A percentile compares a stretch with the other conserved stretches of the same genome.
phyloP scores from a whole-genome alignment of 495 filamentous ascomycete genomes.

The Penicillium canescens region DNA sequence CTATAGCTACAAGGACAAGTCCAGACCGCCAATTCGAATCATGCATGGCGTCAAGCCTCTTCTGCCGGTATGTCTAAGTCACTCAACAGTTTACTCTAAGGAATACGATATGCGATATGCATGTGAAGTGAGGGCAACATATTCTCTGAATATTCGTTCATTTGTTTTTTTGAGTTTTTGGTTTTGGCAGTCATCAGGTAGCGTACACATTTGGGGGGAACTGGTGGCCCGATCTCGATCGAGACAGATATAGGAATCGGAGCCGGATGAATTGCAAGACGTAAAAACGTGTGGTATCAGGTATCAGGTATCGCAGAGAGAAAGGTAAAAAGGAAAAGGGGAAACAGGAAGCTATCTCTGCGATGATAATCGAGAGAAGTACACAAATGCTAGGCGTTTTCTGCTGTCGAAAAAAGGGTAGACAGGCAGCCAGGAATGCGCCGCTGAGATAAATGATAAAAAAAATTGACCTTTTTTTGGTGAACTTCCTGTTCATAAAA shows the following conservation, averaged over 20 bases:
- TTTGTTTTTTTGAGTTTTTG: constrained; percentile 13
- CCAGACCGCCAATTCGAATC: constrained; percentile 27
- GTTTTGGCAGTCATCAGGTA: constrained; percentile 17
- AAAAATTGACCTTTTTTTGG: constrained; percentile 15
- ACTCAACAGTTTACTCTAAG: constrained; percentile 1
- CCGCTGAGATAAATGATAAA: constrained; percentile 11
- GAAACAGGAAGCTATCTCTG: constrained; percentile 15
- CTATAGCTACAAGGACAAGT: neutral
- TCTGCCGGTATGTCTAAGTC: constrained; percentile 1
- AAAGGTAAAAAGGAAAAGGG: constrained; percentile 16
- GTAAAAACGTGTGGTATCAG: constrained; percentile 35
- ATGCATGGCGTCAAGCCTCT: constrained; percentile 20
- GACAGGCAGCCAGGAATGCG: constrained; percentile 8
- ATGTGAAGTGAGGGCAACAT: neutral
- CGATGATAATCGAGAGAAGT: constrained; percentile 11
- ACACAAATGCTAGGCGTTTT: constrained; percentile 17
- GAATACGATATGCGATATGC: constrained; percentile 18
- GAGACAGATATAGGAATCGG: neutral
- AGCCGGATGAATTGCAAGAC: constrained; percentile 9
- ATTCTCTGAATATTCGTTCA: constrained; percentile 12
- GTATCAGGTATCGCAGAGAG: constrained; percentile 41
- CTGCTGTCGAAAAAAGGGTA: constrained; percentile 4
- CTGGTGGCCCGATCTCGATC: constrained; percentile 5
- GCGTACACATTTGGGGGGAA: constrained; percentile 20
- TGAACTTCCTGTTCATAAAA: constrained; percentile 8